phyloP scores from a whole-genome alignment of 1,139 yeast genomes.

The Geotrichum citri-aurantii region DNA sequence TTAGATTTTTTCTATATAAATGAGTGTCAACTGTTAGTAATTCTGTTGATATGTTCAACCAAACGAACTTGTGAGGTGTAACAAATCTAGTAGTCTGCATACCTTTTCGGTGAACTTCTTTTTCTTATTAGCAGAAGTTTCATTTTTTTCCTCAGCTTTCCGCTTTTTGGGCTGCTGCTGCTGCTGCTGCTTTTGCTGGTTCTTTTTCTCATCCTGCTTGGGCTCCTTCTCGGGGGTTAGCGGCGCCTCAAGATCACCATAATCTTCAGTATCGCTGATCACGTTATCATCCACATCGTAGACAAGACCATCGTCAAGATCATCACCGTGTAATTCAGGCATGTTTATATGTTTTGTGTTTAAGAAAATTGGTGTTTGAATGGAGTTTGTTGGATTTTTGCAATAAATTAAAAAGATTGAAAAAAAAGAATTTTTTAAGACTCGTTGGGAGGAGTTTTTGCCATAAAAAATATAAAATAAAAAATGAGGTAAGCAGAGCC shows the following conservation, averaged over 20 bases:
- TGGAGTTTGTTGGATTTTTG: not conserved
- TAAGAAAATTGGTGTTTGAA: not conserved
- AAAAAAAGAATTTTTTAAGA: not conserved
- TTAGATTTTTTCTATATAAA: conserved; percentile 45
- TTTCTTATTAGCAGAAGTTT: conserved; percentile 17
- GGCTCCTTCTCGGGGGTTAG: conserved; percentile 8
- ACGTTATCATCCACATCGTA: conserved; percentile 43
- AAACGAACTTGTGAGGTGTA: no score
- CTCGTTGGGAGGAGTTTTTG: not conserved
- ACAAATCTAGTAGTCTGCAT: no score
- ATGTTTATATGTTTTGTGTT: not conserved
- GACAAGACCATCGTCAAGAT: conserved; percentile 62
- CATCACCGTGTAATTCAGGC: conserved; percentile 39
- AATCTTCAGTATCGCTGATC: conserved; percentile 36
- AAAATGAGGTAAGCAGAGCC: not conserved
- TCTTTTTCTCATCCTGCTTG: conserved; percentile 20
- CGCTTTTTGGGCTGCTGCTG: conserved; percentile 18
- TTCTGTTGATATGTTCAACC: conserved; percentile 24
- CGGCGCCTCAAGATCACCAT: conserved; percentile 29
- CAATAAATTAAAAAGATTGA: no score
- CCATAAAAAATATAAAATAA: no score
- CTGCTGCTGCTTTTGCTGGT: conserved; percentile 25
- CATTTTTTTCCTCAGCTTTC: conserved; percentile 18
- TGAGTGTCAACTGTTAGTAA: conserved; percentile 30
- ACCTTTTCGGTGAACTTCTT: conserved; percentile 17